Conservation (phyloP, 768 basidiomycete species). For the Rhizopogon vinicolor region DNA sequence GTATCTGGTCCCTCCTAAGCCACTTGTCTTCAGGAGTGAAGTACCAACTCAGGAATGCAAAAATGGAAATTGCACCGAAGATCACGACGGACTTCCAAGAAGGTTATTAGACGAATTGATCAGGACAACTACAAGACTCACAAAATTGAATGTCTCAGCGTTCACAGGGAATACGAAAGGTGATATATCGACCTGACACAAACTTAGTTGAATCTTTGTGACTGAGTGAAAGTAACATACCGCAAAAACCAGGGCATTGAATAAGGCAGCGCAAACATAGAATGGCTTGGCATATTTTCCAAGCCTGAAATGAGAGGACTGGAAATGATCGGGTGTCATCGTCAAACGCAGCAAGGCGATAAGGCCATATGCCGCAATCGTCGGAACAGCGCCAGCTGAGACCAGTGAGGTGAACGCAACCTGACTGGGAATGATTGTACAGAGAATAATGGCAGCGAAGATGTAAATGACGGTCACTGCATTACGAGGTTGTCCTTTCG, state of each 20-base stretch:
- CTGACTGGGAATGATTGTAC: conserved; percentile 83
- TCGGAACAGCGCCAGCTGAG: conserved; percentile 82
- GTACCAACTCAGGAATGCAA: conserved; percentile 75
- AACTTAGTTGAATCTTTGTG: conserved; percentile 1
- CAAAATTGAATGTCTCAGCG: conserved; percentile 79
- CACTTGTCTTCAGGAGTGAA: conserved; percentile 77
- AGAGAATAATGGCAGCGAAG: conserved; percentile 72
- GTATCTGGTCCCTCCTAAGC: conserved; percentile 62
- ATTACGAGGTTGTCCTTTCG: conserved; percentile 70
- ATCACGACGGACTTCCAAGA: conserved; percentile 65
- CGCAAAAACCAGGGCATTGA: conserved; percentile 71
- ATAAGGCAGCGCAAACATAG: conserved; percentile 62
- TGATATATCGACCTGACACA: conserved; percentile 66
- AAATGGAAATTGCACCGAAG: conserved; percentile 72
- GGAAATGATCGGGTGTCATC: conserved; percentile 76
- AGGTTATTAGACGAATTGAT: conserved; percentile 8
- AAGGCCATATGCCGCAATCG: conserved; percentile 83
- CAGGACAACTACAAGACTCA: conserved; percentile 33
- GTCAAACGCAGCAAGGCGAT: conserved; percentile 72
- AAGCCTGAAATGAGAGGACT: conserved; percentile 65
- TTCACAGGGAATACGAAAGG: conserved; percentile 86
- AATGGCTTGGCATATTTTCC: conserved; percentile 64
- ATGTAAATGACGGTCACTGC: conserved; percentile 85
- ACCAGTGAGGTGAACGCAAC: conserved; percentile 91
- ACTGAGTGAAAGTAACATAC: conserved; percentile 37